phyloP scores from a whole-genome alignment of 2,329 filamentous ascomycete genomes.

The Curvularia eragrostidis region DNA sequence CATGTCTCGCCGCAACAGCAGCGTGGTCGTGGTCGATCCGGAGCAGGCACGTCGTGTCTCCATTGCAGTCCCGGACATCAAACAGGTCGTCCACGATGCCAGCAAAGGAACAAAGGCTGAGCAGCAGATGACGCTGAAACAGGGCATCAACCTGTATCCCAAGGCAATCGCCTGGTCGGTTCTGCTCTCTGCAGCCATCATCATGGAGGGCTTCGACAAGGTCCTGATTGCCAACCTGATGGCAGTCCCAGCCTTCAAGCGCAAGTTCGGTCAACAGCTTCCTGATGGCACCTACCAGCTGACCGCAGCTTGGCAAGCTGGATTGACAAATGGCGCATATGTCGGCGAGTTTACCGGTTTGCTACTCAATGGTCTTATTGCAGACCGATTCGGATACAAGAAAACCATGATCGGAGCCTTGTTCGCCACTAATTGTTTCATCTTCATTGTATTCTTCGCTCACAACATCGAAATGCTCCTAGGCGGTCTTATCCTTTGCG shows the following conservation, averaged over 20 bases:
- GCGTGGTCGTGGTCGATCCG: slow-evolving; percentile 40
- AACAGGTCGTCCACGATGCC: slow-evolving; percentile 39
- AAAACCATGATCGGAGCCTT: slow-evolving; percentile 49
- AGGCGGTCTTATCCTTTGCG: slow-evolving; percentile 62
- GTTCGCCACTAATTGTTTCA: slow-evolving; percentile 38
- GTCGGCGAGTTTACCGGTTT: slow-evolving; percentile 55
- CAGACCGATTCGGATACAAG: slow-evolving; percentile 53
- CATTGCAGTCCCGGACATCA: slow-evolving; percentile 37
- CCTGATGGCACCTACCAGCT: slow-evolving; percentile 51
- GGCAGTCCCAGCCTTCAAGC: slow-evolving; percentile 55
- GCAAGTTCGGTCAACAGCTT: slow-evolving; percentile 50
- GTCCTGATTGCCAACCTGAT: slow-evolving; percentile 81
- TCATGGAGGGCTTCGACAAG: slow-evolving; percentile 90
- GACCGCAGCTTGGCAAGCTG: slow-evolving; percentile 56
- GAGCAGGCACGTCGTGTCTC: slow-evolving; percentile 43
- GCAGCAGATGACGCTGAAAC: slow-evolving; percentile 62
- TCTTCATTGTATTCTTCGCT: slow-evolving; percentile 49
- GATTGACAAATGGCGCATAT: slow-evolving; percentile 55
- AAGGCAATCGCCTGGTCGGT: slow-evolving; percentile 86
- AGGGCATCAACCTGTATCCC: slow-evolving; percentile 82
- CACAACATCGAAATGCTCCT: slow-evolving; percentile 63
- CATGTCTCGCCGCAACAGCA: slow-evolving; percentile 45
- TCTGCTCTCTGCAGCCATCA: slow-evolving; percentile 83
- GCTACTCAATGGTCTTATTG: slow-evolving; percentile 54
- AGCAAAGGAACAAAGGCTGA: slow-evolving; percentile 52